Evolutionary conservation across 2,329 filamentous ascomycete species (phyloP).

Genomic region (Alternaria dauci): DNA sequence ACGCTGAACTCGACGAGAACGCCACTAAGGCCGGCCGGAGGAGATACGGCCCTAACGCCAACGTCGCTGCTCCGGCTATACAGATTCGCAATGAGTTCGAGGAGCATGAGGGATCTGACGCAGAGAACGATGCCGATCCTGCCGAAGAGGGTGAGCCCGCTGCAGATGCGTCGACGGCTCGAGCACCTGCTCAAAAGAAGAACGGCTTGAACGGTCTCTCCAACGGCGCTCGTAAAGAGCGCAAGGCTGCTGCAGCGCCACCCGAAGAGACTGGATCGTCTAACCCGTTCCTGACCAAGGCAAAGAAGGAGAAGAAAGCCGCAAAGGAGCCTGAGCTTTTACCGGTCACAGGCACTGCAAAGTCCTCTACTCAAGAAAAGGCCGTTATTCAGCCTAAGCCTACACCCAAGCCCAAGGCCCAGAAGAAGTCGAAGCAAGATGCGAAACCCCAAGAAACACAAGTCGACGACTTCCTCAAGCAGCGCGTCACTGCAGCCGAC

Average conservation of each 20-base stretch:
- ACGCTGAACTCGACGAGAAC: conserved; percentile 61
- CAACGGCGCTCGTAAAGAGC: conserved; percentile 23
- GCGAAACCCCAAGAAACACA: conserved; percentile 21
- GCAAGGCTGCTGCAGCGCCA: conserved; percentile 8
- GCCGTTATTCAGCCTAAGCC: conserved; percentile 25
- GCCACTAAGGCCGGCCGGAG: conserved; percentile 72
- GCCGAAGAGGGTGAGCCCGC: conserved; percentile 28
- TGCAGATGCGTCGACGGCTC: conserved; percentile 23
- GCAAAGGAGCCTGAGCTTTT: conserved; percentile 24
- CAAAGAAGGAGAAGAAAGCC: conserved; percentile 40
- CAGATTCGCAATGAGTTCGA: conserved; percentile 65
- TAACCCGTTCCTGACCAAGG: conserved; percentile 48
- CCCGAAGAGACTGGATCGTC: conserved; percentile 16
- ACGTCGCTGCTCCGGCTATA: conserved; percentile 41
- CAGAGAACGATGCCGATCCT: conserved; percentile 41
- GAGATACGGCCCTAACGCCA: conserved; percentile 67
- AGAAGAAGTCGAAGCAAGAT: conserved; percentile 27
- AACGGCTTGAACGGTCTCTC: conserved; percentile 22
- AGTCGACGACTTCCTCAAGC: conserved; percentile 42
- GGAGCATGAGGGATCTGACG: conserved; percentile 63
- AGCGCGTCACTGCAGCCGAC: conserved; percentile 45
- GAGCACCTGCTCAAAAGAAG: conserved; percentile 16
- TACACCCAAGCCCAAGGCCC: conserved; percentile 25
- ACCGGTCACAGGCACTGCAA: conserved; percentile 16
- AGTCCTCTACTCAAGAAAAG: conserved; percentile 7